Percentiles rank a stretch among this genome's conserved stretches.
Evolutionary conservation across 164 flowering plant species (phyloP).

Genomic region (Berberis vulgaris): DNA sequence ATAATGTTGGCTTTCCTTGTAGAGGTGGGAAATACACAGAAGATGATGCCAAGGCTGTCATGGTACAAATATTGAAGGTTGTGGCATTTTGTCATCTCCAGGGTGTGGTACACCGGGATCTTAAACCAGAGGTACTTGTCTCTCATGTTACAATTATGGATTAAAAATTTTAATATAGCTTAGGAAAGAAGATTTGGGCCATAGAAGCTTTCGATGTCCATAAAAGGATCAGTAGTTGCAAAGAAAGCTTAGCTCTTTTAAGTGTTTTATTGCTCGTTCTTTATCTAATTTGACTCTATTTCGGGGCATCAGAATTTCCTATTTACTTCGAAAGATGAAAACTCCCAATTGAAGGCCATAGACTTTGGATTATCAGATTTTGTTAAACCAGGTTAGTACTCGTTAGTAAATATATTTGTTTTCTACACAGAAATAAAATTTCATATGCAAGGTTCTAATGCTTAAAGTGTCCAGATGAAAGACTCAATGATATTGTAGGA

Average conservation of each 20-base stretch:
- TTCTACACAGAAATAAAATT: background rate
- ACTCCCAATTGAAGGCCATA: slow-evolving; percentile 74
- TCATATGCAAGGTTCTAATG: slow-evolving; percentile 6
- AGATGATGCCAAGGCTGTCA: slow-evolving; percentile 78
- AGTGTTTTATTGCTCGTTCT: too few relatives aligned
- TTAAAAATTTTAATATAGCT: too few relatives aligned
- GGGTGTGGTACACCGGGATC: slow-evolving; percentile 95
- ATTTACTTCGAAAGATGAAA: slow-evolving; percentile 70
- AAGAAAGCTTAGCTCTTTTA: too few relatives aligned
- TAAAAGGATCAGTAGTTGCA: too few relatives aligned
- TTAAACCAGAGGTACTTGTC: slow-evolving; percentile 83
- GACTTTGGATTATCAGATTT: slow-evolving; percentile 97
- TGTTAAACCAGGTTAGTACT: slow-evolving; percentile 76
- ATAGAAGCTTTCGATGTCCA: too few relatives aligned
- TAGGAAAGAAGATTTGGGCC: too few relatives aligned
- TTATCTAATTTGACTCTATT: background rate
- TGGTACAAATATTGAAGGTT: slow-evolving; percentile 73
- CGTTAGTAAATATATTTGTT: background rate
- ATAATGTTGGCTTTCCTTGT: slow-evolving; percentile 10
- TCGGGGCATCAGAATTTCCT: slow-evolving; percentile 74
- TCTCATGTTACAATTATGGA: too few relatives aligned
- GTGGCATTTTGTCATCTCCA: slow-evolving; percentile 92
- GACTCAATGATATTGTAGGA: slow-evolving; percentile 96
- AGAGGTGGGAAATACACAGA: slow-evolving; percentile 93
- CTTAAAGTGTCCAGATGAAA: slow-evolving; percentile 58